Evolutionary conservation across 148 eudicot genomes (phyloP).

Genomic region (Gaultheria prostrata): DNA sequence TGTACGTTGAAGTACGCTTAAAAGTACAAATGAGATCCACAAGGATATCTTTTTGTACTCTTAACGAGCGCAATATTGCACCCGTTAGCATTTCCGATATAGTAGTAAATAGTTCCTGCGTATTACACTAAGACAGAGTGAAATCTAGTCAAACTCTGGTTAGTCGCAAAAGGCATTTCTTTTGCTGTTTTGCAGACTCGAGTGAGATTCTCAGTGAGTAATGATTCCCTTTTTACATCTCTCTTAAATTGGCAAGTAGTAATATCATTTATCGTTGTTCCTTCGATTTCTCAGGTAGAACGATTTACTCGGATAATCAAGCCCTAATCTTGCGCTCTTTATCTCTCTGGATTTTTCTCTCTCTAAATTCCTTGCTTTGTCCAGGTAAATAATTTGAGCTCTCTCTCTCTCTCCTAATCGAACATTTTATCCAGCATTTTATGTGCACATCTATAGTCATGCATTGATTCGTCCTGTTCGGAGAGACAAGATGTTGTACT

Average conservation of each 20-base stretch:
- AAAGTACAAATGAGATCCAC: too few relatives aligned
- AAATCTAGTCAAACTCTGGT: too few relatives aligned
- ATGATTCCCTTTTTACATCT: background rate
- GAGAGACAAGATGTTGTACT: background rate
- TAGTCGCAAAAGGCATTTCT: too few relatives aligned
- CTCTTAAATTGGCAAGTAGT: too few relatives aligned
- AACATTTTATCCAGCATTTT: background rate
- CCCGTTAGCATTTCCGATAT: too few relatives aligned
- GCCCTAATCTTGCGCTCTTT: background rate
- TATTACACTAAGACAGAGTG: too few relatives aligned
- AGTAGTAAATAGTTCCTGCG: too few relatives aligned
- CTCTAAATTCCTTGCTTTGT: background rate
- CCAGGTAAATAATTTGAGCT: background rate
- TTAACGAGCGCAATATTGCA: too few relatives aligned
- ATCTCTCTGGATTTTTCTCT: background rate
- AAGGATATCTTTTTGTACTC: too few relatives aligned
- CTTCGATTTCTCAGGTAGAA: background rate
- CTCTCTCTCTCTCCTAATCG: conserved; percentile 9
- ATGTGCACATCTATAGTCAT: background rate
- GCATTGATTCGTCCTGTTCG: background rate
- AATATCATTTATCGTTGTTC: background rate
- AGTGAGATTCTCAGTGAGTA: background rate
- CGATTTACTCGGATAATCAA: background rate
- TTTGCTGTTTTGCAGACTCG: background rate
- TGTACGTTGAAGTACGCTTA: too few relatives aligned